phyloP scores from a whole-genome alignment of 2,329 filamentous ascomycete species.

The Onygenales sp. region DNA sequence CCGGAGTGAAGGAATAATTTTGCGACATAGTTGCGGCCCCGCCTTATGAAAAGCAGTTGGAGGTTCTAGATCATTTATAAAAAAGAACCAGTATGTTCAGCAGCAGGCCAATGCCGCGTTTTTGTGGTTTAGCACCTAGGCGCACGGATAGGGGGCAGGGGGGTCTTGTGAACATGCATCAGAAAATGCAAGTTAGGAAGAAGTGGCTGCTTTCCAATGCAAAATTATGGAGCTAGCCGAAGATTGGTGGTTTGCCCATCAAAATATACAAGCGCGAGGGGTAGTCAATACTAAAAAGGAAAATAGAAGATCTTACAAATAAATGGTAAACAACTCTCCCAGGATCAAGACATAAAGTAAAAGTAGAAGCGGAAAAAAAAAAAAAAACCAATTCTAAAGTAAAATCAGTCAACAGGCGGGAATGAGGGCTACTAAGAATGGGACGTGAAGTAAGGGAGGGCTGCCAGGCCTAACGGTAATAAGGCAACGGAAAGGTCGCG shows the following conservation, averaged over 20 bases:
- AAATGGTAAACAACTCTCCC: background rate
- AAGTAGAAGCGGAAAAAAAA: too few species aligned
- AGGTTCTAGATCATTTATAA: slow-evolving; percentile 7
- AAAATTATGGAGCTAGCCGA: background rate
- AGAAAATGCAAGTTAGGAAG: background rate
- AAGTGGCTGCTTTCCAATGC: background rate
- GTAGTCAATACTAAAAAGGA: too few species aligned
- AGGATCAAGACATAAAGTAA: background rate
- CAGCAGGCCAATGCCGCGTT: background rate
- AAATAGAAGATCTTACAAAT: background rate
- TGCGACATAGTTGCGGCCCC: background rate
- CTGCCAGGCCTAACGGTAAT: too few species aligned
- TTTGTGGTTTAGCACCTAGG: background rate
- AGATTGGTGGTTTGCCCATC: background rate
- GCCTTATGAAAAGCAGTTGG: background rate
- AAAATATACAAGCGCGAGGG: background rate
- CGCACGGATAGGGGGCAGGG: background rate
- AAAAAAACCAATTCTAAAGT: too few species aligned
- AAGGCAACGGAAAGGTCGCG: too few species aligned
- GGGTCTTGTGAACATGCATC: background rate
- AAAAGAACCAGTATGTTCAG: background rate
- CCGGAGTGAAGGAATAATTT: background rate
- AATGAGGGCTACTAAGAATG: too few species aligned
- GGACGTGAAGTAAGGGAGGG: too few species aligned
- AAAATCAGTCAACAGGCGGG: too few species aligned